Evolutionary conservation across 495 filamentous ascomycete genomes (phyloP), one percentile per base, ranked within the genome.

Genomic region (Penicillium turbatum): DNA sequence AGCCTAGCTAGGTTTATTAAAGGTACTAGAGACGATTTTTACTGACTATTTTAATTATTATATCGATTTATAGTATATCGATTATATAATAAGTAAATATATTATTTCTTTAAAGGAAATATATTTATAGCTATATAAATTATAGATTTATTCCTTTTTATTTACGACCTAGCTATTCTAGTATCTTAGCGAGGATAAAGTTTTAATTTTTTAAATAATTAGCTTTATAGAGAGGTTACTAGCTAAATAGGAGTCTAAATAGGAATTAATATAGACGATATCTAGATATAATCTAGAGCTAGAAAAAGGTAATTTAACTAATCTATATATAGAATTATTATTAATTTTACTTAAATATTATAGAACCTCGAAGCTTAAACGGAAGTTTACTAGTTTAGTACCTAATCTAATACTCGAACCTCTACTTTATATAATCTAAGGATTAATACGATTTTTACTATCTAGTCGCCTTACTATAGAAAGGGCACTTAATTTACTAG

Each of bases 51-150:
- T 75, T 63, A 66, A 78, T 60, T 60, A 67, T 51, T 57, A 66
- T n/a, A 42, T 73, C 32, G 72, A 76, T 48, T 51, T 77, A 35
- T 78, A 69, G 72, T 63, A 66, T n/a, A 59, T 52, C n/a, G 72
- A 71, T 7, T 67, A 64, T 49, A 62, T 62, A 53, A 71, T 77
- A 67, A 2, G 52, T 42, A 5, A 45, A 45, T 9, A 56, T 54
- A 19, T 21, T 30, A 30, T 31, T 42, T 55, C 27, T 43, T 36
- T 48, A 8, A 10, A 54, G 60, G 2, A 43, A 13, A 44, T 2
- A 27, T 44, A 40, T 40, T 60, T 34, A 64, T 15, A 6, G 30
- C 36, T n/a, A 19, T 36, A 52, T 56, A 5, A 32, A 34, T 10
- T 56, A 4, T 55, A 63, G 63, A 62, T 66, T 36, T 60, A 62